Evolutionary conservation across 306 rosid genomes (phyloP).

Genomic region (Sesbania bispinosa): DNA sequence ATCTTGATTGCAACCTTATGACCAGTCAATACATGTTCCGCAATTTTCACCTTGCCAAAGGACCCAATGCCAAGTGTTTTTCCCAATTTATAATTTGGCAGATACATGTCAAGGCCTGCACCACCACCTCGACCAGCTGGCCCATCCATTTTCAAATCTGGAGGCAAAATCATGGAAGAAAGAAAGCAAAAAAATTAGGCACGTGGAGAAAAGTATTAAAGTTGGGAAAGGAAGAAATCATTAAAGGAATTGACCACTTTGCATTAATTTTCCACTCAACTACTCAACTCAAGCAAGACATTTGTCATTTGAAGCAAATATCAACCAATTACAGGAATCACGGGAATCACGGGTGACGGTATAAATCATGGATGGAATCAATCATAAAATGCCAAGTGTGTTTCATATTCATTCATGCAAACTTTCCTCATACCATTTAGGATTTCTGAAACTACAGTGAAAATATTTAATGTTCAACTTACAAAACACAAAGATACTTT

Average conservation of each 20-base stretch:
- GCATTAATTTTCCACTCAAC: background rate
- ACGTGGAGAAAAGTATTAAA: background rate
- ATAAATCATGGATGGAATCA: too few relatives aligned
- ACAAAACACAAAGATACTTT: background rate
- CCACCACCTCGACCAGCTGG: constrained; percentile 44
- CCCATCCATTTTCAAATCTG: constrained; percentile 58
- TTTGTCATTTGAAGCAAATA: background rate
- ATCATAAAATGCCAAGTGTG: too few relatives aligned
- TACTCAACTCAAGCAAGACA: background rate
- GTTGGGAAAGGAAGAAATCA: background rate
- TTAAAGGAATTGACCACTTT: background rate
- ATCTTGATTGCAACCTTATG: constrained; percentile 91
- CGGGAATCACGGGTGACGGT: too few relatives aligned
- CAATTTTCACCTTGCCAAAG: constrained; percentile 90
- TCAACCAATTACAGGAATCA: too few relatives aligned
- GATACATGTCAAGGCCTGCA: constrained; percentile 43
- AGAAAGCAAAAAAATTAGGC: constrained; percentile 10
- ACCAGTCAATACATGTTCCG: constrained; percentile 82
- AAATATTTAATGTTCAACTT: background rate
- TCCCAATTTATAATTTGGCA: constrained; percentile 84
- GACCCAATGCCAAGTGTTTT: constrained; percentile 90
- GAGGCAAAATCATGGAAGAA: constrained; percentile 1
- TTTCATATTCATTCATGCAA: too few relatives aligned
- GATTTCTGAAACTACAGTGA: too few relatives aligned
- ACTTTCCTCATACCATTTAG: too few relatives aligned